Evolutionary conservation across 257 asterid species (phyloP), one percentile per base, ranked within the genome.

Genomic region (Misopates orontium): DNA sequence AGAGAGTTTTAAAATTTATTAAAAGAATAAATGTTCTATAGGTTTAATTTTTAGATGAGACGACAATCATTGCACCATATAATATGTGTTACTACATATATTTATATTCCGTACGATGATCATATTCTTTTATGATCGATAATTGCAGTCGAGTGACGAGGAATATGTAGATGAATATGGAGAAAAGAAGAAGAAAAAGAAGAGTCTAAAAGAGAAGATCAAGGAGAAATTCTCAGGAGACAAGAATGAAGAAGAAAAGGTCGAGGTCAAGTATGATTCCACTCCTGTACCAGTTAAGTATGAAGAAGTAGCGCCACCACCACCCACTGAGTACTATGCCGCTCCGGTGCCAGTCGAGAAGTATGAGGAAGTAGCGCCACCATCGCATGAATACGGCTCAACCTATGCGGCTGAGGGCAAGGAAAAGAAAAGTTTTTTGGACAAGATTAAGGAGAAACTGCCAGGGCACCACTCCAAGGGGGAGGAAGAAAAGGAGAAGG

Each of bases 161-260:
- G 97, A 88, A 40, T 86, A 75, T 10, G 85, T 71, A 3, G 96
- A 79, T 4, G 96, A 71, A 32, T 75, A 73, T 2, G 87, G 84
- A 1, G 80, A 69, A 58, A 87, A 78, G 84, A 91, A 72, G 77
- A 91, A 87, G 86, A 92, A 84, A 32, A 88, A 84, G 91, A 89
- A 89, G 78, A 82, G 87, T 0, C 65, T 89, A 62, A 75, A 76
- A 81, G 90, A 73, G 1, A 87, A 85, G 28, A 0, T 78, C 49
- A 70, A 78, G 77, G 78, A 78, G 8, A 82, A 78, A 39, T 32
- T 87, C 18, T 25, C 75, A 1, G 85, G 83, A 0, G 89, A 77
- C 0, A 56, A 81, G 23, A 83, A 86, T 70, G 74, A 77, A 18
- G 85, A 76, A 0, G 42, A 36, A 36, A 3, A 36, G 4, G 42